phyloP scores from a whole-genome alignment of 331 rosid species.

The Pyracantha coccinea region DNA sequence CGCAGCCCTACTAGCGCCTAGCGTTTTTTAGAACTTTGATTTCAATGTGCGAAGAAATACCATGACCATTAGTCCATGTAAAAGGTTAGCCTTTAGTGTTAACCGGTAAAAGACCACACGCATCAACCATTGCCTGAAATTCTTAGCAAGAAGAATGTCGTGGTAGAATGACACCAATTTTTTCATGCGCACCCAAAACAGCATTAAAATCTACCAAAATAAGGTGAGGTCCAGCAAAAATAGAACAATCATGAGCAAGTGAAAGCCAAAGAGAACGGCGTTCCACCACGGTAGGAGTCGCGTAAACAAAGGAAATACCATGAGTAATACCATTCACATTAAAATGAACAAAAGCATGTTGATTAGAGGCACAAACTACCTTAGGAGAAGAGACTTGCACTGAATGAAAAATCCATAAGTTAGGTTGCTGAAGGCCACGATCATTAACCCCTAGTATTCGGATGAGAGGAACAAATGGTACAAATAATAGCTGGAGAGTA shows the following conservation, averaged over 20 bases:
- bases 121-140: neutral
- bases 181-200: neutral
- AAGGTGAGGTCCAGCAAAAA: neutral
- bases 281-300: too few species aligned
- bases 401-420: too few species aligned
- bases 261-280: neutral
- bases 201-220: neutral
- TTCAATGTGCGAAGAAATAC: neutral
- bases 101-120: neutral
- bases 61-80: neutral
- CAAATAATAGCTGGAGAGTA: too few species aligned
- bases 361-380: too few species aligned
- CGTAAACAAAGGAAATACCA: too few species aligned
- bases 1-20: fast-evolving
- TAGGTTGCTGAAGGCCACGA: too few species aligned
- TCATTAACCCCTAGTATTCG: too few species aligned
- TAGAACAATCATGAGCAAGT: neutral
- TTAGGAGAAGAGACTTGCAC: too few species aligned
- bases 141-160: neutral
- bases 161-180: neutral
- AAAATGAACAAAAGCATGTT: too few species aligned
- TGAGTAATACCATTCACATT: too few species aligned
- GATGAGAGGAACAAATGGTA: too few species aligned
- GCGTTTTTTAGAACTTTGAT: too few species aligned
- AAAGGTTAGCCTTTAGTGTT: neutral